These are phyloP conservation scores for Alternaria gansuensis DNA, from an alignment of 2,329 filamentous ascomycete genomes.

Conservation along the genomic window DNA sequence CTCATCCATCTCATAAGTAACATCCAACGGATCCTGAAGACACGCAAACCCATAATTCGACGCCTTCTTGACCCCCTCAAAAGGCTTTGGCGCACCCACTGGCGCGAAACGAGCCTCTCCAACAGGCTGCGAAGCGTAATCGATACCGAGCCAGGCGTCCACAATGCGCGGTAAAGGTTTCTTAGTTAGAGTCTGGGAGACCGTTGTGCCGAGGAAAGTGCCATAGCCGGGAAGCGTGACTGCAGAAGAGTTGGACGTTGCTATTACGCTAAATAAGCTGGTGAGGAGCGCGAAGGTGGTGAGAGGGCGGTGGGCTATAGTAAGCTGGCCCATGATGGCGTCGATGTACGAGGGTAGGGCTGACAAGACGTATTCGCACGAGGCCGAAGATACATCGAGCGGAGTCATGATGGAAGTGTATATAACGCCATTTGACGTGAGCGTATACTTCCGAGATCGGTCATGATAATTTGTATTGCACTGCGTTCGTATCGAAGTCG, in stretches of 20 bases:
- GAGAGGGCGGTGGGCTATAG: constrained; percentile 8
- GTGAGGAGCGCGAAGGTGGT: constrained; percentile 11
- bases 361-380: not conserved
- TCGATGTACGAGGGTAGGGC: not conserved
- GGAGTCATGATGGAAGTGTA: not conserved
- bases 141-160: constrained; percentile 60
- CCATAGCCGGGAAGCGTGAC: constrained; percentile 52
- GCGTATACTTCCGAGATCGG: constrained; percentile 12
- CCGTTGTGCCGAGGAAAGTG: constrained; percentile 49
- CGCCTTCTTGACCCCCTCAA: constrained; percentile 52
- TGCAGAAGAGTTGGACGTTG: not conserved
- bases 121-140: constrained; percentile 53
- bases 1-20: constrained; percentile 31
- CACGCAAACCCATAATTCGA: constrained; percentile 54
- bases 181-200: constrained; percentile 51
- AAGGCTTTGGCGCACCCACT: constrained; percentile 50
- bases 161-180: constrained; percentile 48
- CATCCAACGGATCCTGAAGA: constrained; percentile 54
- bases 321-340: constrained; percentile 15
- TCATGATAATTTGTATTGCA: not conserved
- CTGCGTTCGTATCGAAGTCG: not conserved
- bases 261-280: not conserved
- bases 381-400: not conserved
- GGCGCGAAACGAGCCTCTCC: constrained; percentile 54
- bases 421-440: not conserved